Evolutionary conservation across 176 grass and related monocot genomes (phyloP), one percentile per base, ranked within the genome.

Genomic region (Lolium rigidum): DNA sequence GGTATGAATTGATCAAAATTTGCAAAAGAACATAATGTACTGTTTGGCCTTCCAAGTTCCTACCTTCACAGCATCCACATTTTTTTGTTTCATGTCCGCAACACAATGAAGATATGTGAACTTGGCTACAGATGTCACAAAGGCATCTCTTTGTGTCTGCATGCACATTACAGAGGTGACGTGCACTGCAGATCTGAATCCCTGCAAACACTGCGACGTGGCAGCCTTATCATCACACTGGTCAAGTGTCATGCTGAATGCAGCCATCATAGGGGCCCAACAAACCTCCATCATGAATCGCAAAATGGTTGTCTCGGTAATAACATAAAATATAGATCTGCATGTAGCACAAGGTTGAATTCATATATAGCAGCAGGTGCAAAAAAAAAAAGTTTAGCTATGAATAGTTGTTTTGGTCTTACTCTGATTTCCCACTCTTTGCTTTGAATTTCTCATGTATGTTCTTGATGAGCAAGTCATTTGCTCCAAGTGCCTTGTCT

Each of bases 371-470:
- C 49, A 80, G 18, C 6, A 1, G 14, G 74, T 9, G 24, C 50
- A 68, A 43, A 6, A 68, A 35, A 28, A 28, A 75, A 50, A 31
- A 9, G 26, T 59, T 25, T 56, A 46, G 25, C 11, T 68, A 80
- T 49, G 8, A 10, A 80, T 52, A 79, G 48, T 74, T 43, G 10
- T 67, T 26, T 57, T 25, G 20, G 50, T 54, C 96, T 91, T 94
- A 98, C 93, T 99, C 94, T 78, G 92, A 91, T 82, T 99, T 99
- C 31, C 86, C 88, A 71, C 88, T 95, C 87, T 99, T 99, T 80
- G 89, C 92, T 92, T 99, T 99, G 88, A 99, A 99, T 87, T 99
- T 91, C 90, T 96, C 97, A 73, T 99, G 97, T 81, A 99, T 99
- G 88, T 94, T 93, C 85, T 90, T 99, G 21, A 99, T 96, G 60